A percentile compares a stretch with the other conserved stretches of the same genome.
Conservation (phyloP, 805 yeast genomes). For the Starmerella lactis-condensi region DNA sequence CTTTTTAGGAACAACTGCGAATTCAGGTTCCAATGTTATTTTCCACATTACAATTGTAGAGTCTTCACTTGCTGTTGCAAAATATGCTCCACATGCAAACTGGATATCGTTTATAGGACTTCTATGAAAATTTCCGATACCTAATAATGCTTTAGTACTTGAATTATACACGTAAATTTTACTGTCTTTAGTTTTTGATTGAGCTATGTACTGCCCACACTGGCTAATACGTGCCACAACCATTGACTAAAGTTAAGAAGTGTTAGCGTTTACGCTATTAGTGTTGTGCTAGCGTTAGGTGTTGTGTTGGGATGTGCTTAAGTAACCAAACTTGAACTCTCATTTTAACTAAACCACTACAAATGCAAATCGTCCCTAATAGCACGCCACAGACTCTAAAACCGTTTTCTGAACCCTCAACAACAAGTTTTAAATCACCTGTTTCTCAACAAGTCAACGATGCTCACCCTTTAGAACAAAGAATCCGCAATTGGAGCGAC, state of each 20-base stretch:
- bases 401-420: too few relatives aligned
- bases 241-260: too few relatives aligned
- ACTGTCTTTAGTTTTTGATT: too few relatives aligned
- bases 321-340: too few relatives aligned
- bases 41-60: conserved; percentile 60
- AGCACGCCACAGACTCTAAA: conserved; percentile 1
- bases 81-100: too few relatives aligned
- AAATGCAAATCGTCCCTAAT: conserved; percentile 1
- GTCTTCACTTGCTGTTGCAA: conserved; percentile 82
- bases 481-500: conserved; percentile 63
- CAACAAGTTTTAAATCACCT: conserved; percentile 9
- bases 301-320: too few relatives aligned
- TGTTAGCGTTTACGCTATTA: too few relatives aligned
- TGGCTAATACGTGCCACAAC: conserved; percentile 24
- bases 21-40: too few relatives aligned
- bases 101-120: conserved; percentile 55
- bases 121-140: conserved; percentile 34
- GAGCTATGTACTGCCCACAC: conserved; percentile 38
- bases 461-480: conserved; percentile 62
- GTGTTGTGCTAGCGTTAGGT: too few relatives aligned
- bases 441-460: conserved; percentile 23
- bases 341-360: background rate
- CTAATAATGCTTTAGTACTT: too few relatives aligned
- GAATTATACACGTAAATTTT: too few relatives aligned
- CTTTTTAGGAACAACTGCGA: too few relatives aligned